These are phyloP conservation scores for Cymbopogon citratus DNA, from an alignment of 176 grass and related monocot genomes.

Conservation along the genomic window DNA sequence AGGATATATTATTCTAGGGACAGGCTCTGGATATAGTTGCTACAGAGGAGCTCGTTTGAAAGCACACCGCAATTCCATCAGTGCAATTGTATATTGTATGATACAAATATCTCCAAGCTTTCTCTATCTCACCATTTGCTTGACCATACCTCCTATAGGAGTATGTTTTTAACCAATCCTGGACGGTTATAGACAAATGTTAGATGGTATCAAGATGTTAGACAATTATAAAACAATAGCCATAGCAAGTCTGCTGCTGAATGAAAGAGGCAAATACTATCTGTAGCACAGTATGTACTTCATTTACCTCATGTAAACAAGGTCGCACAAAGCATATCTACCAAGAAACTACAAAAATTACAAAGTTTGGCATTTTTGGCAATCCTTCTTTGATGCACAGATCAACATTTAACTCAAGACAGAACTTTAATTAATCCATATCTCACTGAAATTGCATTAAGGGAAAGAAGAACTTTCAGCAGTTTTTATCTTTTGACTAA, in stretches of 20 bases:
- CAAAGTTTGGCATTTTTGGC: neutral
- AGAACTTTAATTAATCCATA: neutral
- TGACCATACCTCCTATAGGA: conserved; percentile 77
- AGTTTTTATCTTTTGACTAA: neutral
- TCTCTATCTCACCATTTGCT: conserved; percentile 47
- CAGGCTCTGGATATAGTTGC: neutral
- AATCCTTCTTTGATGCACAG: neutral
- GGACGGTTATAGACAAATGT: conserved; percentile 15
- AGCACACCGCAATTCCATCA: conserved; percentile 81
- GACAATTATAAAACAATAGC: neutral
- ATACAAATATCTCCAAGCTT: conserved; percentile 74
- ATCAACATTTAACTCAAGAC: conserved; percentile 1
- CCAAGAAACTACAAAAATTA: neutral
- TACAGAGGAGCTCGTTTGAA: conserved; percentile 26
- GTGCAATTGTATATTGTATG: conserved; percentile 99
- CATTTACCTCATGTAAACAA: neutral
- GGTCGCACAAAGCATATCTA: neutral
- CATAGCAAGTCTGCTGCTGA: neutral
- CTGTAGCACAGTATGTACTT: neutral
- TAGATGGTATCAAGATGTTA: conserved; percentile 21
- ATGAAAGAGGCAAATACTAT: conserved; percentile 10
- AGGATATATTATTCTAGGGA: conserved; percentile 16
- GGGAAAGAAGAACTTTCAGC: neutral
- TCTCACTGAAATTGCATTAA: neutral
- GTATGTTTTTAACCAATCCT: conserved; percentile 88